These are phyloP conservation scores for Mycena rosella DNA, from an alignment of 768 basidiomycete genomes.

Conservation along the genomic window DNA sequence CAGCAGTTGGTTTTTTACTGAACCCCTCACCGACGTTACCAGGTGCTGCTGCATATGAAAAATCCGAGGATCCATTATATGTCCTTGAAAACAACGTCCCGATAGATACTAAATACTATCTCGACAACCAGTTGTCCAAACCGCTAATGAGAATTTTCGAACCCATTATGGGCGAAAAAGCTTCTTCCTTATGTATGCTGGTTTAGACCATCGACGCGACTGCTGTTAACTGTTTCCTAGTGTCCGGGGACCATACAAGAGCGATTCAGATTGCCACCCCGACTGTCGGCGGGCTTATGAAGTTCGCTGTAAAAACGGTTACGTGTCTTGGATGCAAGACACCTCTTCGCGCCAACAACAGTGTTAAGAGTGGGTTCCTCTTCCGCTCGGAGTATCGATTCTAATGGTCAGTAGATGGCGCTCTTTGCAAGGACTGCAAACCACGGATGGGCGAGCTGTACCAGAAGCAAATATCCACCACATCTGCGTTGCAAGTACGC, in stretches of 20 bases:
- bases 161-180: slow-evolving; percentile 95
- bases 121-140: slow-evolving; percentile 98
- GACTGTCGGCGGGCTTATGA: slow-evolving; percentile 97
- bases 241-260: slow-evolving; percentile 96
- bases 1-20: background rate
- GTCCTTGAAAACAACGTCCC: slow-evolving; percentile 98
- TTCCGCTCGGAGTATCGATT: background rate
- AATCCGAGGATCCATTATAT: slow-evolving; percentile 97
- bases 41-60: slow-evolving; percentile 98
- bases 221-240: slow-evolving; percentile 54
- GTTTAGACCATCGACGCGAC: slow-evolving; percentile 19
- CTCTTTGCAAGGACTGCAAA: slow-evolving; percentile 95
- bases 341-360: slow-evolving; percentile 82
- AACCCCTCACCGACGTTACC: background rate
- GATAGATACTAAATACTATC: slow-evolving; percentile 97
- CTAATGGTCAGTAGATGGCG: slow-evolving; percentile 70
- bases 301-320: slow-evolving; percentile 95
- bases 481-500: slow-evolving; percentile 87
- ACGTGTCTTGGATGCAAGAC: slow-evolving; percentile 98
- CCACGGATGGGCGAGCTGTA: slow-evolving; percentile 90
- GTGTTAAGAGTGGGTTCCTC: slow-evolving; percentile 68
- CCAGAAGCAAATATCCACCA: slow-evolving; percentile 84
- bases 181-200: slow-evolving; percentile 80
- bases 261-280: slow-evolving; percentile 97
- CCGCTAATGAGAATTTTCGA: slow-evolving; percentile 98